Evolutionary conservation across 495 filamentous ascomycete species (phyloP), one percentile per base, ranked within the genome.

Genomic region (Pseudoneurospora amorphoporcata): DNA sequence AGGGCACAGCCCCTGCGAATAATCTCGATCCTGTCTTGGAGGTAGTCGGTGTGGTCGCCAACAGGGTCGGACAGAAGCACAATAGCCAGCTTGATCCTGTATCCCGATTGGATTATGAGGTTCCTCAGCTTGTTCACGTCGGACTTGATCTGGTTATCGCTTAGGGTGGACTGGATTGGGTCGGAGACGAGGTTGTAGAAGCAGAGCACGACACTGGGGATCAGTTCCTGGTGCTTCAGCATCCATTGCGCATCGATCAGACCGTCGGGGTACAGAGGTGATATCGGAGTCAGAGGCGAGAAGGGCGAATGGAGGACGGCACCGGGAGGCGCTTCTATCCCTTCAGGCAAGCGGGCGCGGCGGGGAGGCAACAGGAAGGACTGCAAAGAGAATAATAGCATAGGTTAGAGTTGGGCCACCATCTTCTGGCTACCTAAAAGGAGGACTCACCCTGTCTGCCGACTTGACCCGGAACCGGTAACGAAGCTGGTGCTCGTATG

Each of bases 111-210:
- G 70, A 79, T 78, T 76, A 94, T 85, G 39, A 88, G 83, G 61
- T 84, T 87, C 76, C 92, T 92, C 71, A 93, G 81, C 37, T 86
- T 84, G 79, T 92, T 94, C 74, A 98, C 93, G 73, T 97, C 93
- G 3, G 90, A 89, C 79, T 97, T 97, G 23, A 98, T 85, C 78
- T 94, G 88, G 79, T 96, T 96, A 79, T 98, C 95, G 72, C 89
- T 85, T 5, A 92, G 77, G 17, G 89, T 93, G 61, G 90, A 89
- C 73, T 89, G 88, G 17, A 85, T 90, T 3, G 87, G 84, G 75
- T 97, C 91, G 17, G 90, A 86, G 8, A 87, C 88, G 68, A 95
- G 87, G 14, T 86, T 88, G 76, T 88, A 87, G 84, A 92, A 93
- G 73, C 91, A 90, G 42, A 96, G 84, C 70, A 91, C 89, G n/a